These are phyloP conservation scores for Thermochaetoides thermophila DNA, from an alignment of 495 filamentous ascomycete genomes.

Conservation along the genomic window DNA sequence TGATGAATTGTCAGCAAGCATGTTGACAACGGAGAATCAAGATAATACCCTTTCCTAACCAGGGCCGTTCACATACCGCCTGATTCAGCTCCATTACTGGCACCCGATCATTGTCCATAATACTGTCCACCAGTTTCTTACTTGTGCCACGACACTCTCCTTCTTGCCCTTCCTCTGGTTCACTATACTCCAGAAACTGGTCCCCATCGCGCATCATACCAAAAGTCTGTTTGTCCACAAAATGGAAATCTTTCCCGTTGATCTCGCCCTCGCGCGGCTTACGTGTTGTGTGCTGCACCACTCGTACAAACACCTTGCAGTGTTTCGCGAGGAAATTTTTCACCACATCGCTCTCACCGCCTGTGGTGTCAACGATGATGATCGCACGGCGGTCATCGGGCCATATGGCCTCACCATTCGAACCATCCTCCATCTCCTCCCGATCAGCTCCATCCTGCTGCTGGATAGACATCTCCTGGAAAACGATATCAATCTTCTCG, in stretches of 20 bases:
- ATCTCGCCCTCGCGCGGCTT: conserved; percentile 29
- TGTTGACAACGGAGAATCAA: background rate
- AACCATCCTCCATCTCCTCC: conserved; percentile 13
- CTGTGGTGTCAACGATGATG: conserved; percentile 28
- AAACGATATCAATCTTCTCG: conserved; percentile 44
- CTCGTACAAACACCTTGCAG: conserved; percentile 24
- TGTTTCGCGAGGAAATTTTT: conserved; percentile 29
- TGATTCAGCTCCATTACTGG: conserved; percentile 44
- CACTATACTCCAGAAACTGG: conserved; percentile 33
- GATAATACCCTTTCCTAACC: no score
- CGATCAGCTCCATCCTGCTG: conserved; percentile 1
- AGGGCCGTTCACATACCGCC: conserved; percentile 29
- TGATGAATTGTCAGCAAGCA: conserved; percentile 1
- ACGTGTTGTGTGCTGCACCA: conserved; percentile 27
- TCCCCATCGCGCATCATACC: conserved; percentile 38
- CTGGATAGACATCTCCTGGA: conserved; percentile 25
- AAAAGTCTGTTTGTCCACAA: conserved; percentile 32
- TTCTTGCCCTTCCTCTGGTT: conserved; percentile 25
- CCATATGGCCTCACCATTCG: conserved; percentile 14
- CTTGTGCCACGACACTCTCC: conserved; percentile 32
- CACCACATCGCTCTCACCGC: conserved; percentile 21
- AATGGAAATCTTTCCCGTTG: conserved; percentile 29
- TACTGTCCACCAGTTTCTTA: conserved; percentile 27
- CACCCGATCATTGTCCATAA: conserved; percentile 32
- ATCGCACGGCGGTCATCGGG: conserved; percentile 31